Base-by-base conservation (phyloP, 2,329 filamentous ascomycete genomes). In the Botrytis medusae region DNA sequence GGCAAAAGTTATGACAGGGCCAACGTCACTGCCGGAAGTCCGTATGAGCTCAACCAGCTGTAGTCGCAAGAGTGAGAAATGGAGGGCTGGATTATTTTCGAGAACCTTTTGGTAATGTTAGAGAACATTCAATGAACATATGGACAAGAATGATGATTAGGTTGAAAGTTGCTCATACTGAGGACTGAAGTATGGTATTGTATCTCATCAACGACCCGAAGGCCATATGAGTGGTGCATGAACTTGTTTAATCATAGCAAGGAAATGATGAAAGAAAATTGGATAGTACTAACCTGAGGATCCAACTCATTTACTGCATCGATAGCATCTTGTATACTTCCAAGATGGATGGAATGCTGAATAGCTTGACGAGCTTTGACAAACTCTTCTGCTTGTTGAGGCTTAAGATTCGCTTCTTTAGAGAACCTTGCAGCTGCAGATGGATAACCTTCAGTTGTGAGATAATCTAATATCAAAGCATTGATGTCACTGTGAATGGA, bases 201-300 rank as follows among this genome's bases (percentile, higher is more conserved):
- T 91, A 90, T 90, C 88, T 98, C 95, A 97, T 97, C 96, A 96
- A 89, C 84, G 89, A 91, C 90, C 89, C 87, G 86, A 89, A 90
- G 90, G 88, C 87, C 87, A 89, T 98, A 96, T 94, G 96, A 94
- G 96, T 99, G 96, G 96, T 99, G 96, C 96, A 99, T 99, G 95
- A 97, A 72, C 71, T 72, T 88, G 87, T 93, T 87, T 97, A 97
- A 99, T 99, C 96, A 96, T 95, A 84, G 88, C 87, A 89, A 85
- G 74, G 77, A 75, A 63, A 69, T 75, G 69, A 71, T 67, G 70
- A 72, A 60, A 72, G 65, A 72, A 44, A 64, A 75, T 72, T 48
- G 57, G 48, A 32, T 22, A 22, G n/a, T 48, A 81, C 93, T 84
- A 90, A 99, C 96, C 89, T 96, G 91, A 78, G 94, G 93, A 78